Percentiles rank a stretch among this genome's conserved stretches.
Evolutionary conservation across 2,329 filamentous ascomycete genomes (phyloP).

Genomic region (Gaeumannomyces tritici): DNA sequence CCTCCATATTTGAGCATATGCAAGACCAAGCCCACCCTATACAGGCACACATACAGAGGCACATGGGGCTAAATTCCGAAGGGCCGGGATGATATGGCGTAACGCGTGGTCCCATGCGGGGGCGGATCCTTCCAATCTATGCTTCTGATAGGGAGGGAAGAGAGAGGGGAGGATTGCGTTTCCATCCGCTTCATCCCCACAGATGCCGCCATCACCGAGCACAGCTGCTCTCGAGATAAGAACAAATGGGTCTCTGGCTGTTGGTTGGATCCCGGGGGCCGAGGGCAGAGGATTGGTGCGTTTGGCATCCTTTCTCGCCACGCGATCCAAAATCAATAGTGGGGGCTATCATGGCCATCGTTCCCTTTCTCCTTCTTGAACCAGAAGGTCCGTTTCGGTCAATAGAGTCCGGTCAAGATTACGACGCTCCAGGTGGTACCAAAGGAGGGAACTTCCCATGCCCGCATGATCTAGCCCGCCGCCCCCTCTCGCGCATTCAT

Average conservation of each 20-base stretch:
- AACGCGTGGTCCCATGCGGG: not conserved
- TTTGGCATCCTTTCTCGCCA: not conserved
- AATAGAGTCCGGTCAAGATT: not conserved
- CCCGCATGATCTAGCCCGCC: not conserved
- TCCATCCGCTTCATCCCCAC: not conserved
- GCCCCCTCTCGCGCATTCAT: not conserved
- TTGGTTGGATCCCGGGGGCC: not conserved
- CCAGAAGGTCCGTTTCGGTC: not conserved
- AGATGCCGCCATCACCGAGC: too few relatives aligned
- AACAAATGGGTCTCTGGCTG: not conserved
- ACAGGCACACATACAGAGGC: too few relatives aligned
- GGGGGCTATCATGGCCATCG: too few relatives aligned
- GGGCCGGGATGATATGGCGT: not conserved
- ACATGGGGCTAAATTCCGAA: too few relatives aligned
- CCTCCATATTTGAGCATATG: too few relatives aligned
- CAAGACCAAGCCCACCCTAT: too few relatives aligned
- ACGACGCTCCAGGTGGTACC: not conserved
- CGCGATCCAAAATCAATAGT: not conserved
- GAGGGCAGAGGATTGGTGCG: too few relatives aligned
- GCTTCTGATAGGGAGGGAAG: not conserved
- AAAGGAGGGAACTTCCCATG: not conserved
- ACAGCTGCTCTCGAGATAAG: not conserved
- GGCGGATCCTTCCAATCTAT: not conserved
- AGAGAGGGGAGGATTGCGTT: not conserved
- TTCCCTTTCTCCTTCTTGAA: not conserved